These are phyloP conservation scores for Brettanomyces nanus DNA, from an alignment of 805 yeast species.

Conservation along the genomic window DNA sequence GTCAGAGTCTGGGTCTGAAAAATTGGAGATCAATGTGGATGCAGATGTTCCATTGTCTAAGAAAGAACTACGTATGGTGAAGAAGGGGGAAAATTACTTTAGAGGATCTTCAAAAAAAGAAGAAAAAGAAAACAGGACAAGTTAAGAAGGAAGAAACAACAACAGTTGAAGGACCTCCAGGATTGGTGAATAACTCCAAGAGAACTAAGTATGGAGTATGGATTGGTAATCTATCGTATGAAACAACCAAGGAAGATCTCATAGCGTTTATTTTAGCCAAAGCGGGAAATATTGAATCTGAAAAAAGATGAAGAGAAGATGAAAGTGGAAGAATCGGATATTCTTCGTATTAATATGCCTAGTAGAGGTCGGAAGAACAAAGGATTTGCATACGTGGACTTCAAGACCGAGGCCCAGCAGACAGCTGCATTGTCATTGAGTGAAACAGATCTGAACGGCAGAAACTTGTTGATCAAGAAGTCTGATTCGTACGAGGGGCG, in stretches of 20 bases:
- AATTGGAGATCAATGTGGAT: slow-evolving; percentile 59
- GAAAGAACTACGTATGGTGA: slow-evolving; percentile 79
- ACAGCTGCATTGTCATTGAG: slow-evolving; percentile 55
- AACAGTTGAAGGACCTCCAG: slow-evolving; percentile 8
- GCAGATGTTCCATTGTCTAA: slow-evolving; percentile 81
- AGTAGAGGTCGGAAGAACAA: slow-evolving; percentile 55
- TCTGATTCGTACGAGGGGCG: slow-evolving; percentile 81
- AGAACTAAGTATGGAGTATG: slow-evolving; percentile 71
- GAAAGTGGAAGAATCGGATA: slow-evolving; percentile 36
- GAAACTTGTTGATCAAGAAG: slow-evolving; percentile 79
- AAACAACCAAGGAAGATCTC: slow-evolving; percentile 70
- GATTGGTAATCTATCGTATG: slow-evolving; percentile 89
- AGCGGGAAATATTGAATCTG: slow-evolving; percentile 28
- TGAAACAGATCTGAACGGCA: slow-evolving; percentile 70
- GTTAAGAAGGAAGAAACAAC: slow-evolving; percentile 16
- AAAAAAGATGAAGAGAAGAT: background rate
- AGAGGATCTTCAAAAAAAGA: slow-evolving; percentile 39
- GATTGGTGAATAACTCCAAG: slow-evolving; percentile 14
- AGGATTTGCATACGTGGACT: slow-evolving; percentile 91
- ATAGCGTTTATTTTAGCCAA: slow-evolving; percentile 54
- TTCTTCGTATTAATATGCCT: slow-evolving; percentile 79
- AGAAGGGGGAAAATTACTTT: slow-evolving; percentile 64
- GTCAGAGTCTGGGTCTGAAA: slow-evolving; percentile 36
- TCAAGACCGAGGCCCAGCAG: slow-evolving; percentile 52
- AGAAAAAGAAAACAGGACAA: slow-evolving; percentile 23